Conservation (phyloP, 257 asterid genomes). For the Linaria vulgaris region DNA sequence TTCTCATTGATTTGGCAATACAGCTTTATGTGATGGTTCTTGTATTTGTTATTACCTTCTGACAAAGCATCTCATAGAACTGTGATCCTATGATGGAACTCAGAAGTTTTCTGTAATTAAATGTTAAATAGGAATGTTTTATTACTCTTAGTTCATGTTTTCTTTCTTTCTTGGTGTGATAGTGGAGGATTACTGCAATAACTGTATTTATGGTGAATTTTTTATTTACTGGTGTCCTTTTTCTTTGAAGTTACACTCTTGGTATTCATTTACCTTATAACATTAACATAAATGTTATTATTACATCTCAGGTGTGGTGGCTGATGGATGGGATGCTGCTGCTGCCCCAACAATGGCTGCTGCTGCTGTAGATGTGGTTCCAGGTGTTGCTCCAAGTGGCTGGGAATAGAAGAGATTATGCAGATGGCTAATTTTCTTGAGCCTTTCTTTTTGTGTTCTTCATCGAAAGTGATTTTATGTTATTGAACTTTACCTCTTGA, state of each 20-base stretch:
- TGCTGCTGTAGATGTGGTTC: conserved; percentile 27
- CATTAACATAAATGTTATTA: too few relatives aligned
- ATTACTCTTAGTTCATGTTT: background rate
- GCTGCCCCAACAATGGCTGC: conserved; percentile 44
- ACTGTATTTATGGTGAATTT: too few relatives aligned
- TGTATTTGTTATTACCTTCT: too few relatives aligned
- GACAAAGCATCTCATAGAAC: too few relatives aligned
- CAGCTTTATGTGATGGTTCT: too few relatives aligned
- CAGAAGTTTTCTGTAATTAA: too few relatives aligned
- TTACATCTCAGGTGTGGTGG: conserved; percentile 25
- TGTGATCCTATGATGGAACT: too few relatives aligned
- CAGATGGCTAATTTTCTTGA: background rate
- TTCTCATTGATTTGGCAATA: too few relatives aligned
- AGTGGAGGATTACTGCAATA: background rate
- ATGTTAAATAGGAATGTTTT: background rate
- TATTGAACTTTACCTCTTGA: conserved; percentile 1
- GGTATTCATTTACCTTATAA: too few relatives aligned
- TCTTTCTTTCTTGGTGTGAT: background rate
- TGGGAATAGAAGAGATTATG: conserved; percentile 30
- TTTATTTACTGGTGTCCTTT: too few relatives aligned
- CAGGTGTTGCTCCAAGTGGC: conserved; percentile 32
- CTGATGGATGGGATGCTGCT: conserved; percentile 58
- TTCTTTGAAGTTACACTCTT: too few relatives aligned
- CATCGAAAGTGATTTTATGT: conserved; percentile 3
- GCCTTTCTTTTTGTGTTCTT: background rate